Percentiles rank a stretch among this genome's conserved stretches.
These are phyloP conservation scores for Trichoderma virens DNA, from an alignment of 495 filamentous ascomycete genomes.

Conservation along the genomic window DNA sequence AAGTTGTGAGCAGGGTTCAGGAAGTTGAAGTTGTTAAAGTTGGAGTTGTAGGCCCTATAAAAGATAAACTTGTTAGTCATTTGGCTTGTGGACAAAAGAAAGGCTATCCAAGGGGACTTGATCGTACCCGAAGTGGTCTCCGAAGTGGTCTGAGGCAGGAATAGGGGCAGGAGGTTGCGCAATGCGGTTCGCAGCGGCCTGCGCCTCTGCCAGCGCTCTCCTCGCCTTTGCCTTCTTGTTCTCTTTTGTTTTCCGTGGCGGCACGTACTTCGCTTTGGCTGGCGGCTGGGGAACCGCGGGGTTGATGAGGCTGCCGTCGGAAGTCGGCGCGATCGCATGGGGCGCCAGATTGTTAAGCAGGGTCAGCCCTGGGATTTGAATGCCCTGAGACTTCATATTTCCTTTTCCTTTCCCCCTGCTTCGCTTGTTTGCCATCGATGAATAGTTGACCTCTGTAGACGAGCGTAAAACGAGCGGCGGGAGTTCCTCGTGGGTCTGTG, in stretches of 20 bases:
- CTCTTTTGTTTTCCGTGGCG: not conserved
- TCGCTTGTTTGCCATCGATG: not conserved
- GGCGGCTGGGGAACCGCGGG: not conserved
- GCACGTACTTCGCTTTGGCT: not conserved
- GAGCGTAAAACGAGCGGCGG: not conserved
- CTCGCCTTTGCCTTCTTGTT: conserved; percentile 1
- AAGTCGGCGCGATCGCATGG: not conserved
- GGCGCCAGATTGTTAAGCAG: not conserved
- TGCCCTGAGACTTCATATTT: not conserved
- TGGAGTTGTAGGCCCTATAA: not conserved
- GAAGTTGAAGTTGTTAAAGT: not conserved
- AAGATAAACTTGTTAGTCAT: not conserved
- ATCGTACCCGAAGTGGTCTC: too few relatives aligned
- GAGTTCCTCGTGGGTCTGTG: not conserved
- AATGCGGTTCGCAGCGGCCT: not conserved
- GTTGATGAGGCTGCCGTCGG: not conserved
- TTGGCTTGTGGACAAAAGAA: not conserved
- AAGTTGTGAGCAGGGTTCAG: not conserved
- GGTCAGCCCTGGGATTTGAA: not conserved
- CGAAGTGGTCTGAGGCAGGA: not conserved
- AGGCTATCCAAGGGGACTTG: not conserved
- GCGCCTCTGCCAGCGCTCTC: not conserved
- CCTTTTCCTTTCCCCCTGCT: not conserved
- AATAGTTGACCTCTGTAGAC: not conserved
- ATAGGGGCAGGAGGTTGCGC: not conserved